A percentile compares a stretch with the other conserved stretches of the same genome.
Conservation (phyloP, 371 early-diverging fungal genomes). For the Mortierella sp. region DNA sequence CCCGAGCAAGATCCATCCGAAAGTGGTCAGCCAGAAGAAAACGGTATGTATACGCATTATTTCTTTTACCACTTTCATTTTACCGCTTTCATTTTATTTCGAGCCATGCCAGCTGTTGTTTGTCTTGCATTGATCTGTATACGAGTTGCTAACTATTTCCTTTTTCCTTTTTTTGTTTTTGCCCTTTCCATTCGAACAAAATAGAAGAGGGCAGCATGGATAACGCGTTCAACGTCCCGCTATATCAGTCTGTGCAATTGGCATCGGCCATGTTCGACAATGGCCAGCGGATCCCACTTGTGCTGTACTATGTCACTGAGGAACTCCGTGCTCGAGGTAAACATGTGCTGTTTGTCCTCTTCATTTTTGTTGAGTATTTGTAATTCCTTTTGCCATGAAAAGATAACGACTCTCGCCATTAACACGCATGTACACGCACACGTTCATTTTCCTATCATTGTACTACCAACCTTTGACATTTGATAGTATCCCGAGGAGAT, state of each 20-base stretch:
- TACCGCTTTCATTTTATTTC: no score
- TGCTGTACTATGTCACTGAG: slow-evolving; percentile 28
- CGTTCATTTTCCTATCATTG: background rate
- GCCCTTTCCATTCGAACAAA: background rate
- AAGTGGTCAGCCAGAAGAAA: background rate
- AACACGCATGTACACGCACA: no score
- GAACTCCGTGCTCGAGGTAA: slow-evolving; percentile 34
- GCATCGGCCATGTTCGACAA: slow-evolving; percentile 36
- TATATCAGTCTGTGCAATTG: slow-evolving; percentile 26
- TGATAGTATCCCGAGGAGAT: slow-evolving; percentile 7
- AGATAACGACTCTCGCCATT: background rate
- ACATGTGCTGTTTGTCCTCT: background rate
- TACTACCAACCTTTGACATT: no score
- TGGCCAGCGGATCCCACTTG: slow-evolving; percentile 28
- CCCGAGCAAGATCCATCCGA: background rate
- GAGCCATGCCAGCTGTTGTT: background rate
- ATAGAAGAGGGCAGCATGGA: slow-evolving; percentile 16
- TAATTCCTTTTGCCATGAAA: background rate
- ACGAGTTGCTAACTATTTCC: background rate
- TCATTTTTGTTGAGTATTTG: background rate
- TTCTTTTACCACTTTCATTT: no score
- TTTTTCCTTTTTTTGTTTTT: background rate
- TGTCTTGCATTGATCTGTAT: background rate
- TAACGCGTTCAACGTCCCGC: slow-evolving; percentile 23
- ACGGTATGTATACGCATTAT: background rate